A percentile compares a stretch with the other conserved stretches of the same genome.
phyloP scores from a whole-genome alignment of 306 rosid genomes.

The Trifolium pratense region DNA sequence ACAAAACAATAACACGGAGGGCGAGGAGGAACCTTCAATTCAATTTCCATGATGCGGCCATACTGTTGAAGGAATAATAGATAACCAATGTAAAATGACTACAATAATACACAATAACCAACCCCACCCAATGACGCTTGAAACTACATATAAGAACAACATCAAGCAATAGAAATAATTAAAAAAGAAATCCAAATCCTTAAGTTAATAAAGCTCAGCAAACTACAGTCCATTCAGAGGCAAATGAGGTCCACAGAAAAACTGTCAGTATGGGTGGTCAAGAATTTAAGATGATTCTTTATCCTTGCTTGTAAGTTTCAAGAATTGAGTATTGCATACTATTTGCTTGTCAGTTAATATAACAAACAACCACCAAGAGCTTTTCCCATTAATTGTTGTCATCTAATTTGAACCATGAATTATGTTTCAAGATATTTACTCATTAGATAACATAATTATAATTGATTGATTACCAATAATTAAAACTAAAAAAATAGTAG shows the following conservation, averaged over 20 bases:
- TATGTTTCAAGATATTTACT: background rate
- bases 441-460: background rate
- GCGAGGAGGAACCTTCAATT: slow-evolving; percentile 93
- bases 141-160: background rate
- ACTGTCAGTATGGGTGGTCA: background rate
- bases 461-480: background rate
- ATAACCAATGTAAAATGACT: slow-evolving; percentile 27
- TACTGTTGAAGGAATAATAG: slow-evolving; percentile 61
- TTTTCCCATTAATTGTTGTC: background rate
- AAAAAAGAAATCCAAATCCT: background rate
- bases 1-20: slow-evolving; percentile 98
- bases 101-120: slow-evolving; percentile 38
- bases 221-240: slow-evolving; percentile 4
- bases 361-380: background rate
- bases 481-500: background rate
- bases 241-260: background rate
- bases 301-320: background rate
- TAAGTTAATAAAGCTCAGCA: background rate
- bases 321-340: background rate
- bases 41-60: slow-evolving; percentile 94
- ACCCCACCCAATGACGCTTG: background rate
- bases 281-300: background rate
- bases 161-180: background rate
- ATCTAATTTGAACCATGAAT: background rate
- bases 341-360: background rate